Conservation (phyloP, 768 basidiomycete species). For the Mrakia blollopis region DNA sequence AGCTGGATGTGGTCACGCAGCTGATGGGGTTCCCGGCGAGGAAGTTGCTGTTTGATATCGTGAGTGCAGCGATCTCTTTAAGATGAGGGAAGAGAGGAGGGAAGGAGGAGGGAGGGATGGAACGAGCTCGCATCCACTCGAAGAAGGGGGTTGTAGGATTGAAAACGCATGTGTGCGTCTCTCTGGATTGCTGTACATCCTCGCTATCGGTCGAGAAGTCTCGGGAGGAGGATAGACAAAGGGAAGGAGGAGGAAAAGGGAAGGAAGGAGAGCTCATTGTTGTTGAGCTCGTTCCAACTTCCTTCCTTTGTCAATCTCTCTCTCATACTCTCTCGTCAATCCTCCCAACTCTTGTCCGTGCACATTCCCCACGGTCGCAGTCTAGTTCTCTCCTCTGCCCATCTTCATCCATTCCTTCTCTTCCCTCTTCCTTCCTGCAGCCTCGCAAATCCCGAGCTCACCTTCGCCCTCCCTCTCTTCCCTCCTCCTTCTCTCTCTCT, state of each 20-base stretch:
- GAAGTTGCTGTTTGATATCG: constrained; percentile 31
- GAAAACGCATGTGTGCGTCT: too few species aligned
- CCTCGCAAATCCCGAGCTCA: background rate
- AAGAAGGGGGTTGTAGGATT: too few species aligned
- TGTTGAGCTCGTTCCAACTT: background rate
- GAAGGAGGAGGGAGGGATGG: background rate
- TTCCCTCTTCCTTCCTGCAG: background rate
- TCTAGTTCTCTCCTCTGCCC: background rate
- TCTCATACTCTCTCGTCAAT: too few species aligned
- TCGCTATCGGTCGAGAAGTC: too few species aligned
- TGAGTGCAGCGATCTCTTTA: background rate
- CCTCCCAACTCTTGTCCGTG: too few species aligned
- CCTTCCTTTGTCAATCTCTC: background rate
- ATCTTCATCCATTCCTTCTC: background rate
- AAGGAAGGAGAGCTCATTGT: background rate
- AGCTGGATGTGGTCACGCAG: constrained; percentile 31
- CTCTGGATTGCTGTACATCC: too few species aligned
- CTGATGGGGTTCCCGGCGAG: constrained; percentile 28
- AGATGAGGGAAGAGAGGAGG: background rate
- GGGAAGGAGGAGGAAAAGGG: background rate
- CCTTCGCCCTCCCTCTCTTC: background rate
- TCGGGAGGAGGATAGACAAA: too few species aligned
- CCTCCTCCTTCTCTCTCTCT: background rate
- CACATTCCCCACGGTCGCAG: background rate
- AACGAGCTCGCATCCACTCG: background rate